phyloP scores from a whole-genome alignment of 805 yeast species.

The Yamadazyma ubonensis region DNA sequence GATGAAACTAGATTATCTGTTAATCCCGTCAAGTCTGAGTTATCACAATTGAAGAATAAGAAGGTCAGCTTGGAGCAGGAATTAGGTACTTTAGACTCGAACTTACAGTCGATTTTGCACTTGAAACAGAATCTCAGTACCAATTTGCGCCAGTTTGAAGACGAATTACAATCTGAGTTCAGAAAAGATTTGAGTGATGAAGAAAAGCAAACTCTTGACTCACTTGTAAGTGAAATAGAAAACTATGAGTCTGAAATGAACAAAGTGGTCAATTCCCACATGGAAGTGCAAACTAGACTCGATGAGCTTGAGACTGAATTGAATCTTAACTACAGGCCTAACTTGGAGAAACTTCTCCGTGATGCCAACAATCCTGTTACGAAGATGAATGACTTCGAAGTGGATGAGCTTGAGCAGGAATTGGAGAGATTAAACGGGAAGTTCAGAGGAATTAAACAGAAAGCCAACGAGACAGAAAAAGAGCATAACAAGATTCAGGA shows the following conservation, averaged over 20 bases:
- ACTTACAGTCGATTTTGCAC: constrained; percentile 32
- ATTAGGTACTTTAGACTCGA: constrained; percentile 30
- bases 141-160: constrained; percentile 42
- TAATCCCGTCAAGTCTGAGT: constrained; percentile 44
- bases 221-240: constrained; percentile 36
- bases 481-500: constrained; percentile 20
- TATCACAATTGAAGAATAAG: constrained; percentile 43
- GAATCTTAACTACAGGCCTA: constrained; percentile 56
- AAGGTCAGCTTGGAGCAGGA: constrained; percentile 46
- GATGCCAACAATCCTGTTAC: constrained; percentile 13
- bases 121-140: constrained; percentile 33
- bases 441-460: constrained; percentile 27
- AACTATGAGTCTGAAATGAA: constrained; percentile 41
- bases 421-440: constrained; percentile 24
- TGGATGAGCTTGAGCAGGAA: constrained; percentile 23
- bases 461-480: constrained; percentile 24
- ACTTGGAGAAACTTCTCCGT: constrained; percentile 23
- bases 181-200: constrained; percentile 47
- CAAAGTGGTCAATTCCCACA: constrained; percentile 36
- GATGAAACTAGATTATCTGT: constrained; percentile 44
- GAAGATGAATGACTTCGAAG: constrained; percentile 15
- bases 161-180: constrained; percentile 57
- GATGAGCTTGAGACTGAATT: constrained; percentile 54
- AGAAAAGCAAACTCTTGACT: constrained; percentile 46
- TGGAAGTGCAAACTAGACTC: constrained; percentile 47